phyloP scores from a whole-genome alignment of 2,329 filamentous ascomycete species.

The Trichoderma endophyticum region DNA sequence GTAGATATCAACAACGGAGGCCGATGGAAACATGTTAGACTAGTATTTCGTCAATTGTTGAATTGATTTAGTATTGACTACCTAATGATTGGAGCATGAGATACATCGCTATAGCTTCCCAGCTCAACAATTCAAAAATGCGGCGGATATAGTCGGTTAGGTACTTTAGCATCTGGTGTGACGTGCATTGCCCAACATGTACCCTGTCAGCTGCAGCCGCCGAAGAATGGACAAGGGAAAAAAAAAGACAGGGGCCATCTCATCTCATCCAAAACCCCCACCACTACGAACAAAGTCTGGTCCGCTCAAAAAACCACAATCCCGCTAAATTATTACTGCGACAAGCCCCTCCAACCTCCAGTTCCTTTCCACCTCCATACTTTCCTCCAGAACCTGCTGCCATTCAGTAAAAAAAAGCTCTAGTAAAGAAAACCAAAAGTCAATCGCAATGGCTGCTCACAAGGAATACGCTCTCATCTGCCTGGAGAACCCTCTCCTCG shows the following conservation, averaged over 20 bases:
- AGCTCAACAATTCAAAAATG: background rate
- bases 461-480: constrained; percentile 88
- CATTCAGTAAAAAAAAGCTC: background rate
- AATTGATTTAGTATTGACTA: background rate
- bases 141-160: background rate
- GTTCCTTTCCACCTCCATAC: background rate
- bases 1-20: too few species aligned
- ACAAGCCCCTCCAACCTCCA: constrained; percentile 1
- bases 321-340: constrained; percentile 5
- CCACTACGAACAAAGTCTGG: background rate
- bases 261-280: background rate
- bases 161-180: background rate
- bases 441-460: constrained; percentile 61
- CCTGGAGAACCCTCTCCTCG: constrained; percentile 96
- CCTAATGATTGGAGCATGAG: background rate
- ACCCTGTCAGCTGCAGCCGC: background rate
- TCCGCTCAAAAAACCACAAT: background rate
- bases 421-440: background rate
- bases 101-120: background rate
- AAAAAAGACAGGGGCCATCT: background rate
- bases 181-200: background rate
- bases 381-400: background rate
- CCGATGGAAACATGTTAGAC: background rate
- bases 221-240: background rate
- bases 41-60: background rate